Percentiles rank a stretch among this genome's conserved stretches.
These are phyloP conservation scores for Nothophoma quercina DNA, from an alignment of 2,329 filamentous ascomycete species.

Conservation along the genomic window DNA sequence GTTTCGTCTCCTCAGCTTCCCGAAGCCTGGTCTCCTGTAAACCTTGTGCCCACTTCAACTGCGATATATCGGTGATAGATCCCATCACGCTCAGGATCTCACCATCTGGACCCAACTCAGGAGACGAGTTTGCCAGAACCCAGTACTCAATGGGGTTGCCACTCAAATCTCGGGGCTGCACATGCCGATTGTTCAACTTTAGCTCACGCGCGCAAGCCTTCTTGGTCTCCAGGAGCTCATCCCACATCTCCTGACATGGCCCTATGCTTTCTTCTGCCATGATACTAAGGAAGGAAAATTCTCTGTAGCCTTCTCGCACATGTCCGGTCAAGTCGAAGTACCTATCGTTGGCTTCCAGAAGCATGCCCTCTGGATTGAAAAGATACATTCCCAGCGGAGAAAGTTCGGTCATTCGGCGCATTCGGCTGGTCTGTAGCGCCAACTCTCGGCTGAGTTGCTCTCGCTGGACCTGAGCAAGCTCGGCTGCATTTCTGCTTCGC, in stretches of 20 bases:
- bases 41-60: conserved; percentile 48
- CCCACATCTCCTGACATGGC: conserved; percentile 51
- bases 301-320: conserved; percentile 45
- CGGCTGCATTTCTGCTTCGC: conserved; percentile 34
- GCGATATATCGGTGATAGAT: conserved; percentile 43
- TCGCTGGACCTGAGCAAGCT: conserved; percentile 38
- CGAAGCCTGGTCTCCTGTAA: conserved; percentile 34
- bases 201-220: conserved; percentile 53
- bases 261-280: conserved; percentile 48
- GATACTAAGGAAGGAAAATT: conserved; percentile 54
- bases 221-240: conserved; percentile 44
- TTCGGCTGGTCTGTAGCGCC: conserved; percentile 41
- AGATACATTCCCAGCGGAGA: conserved; percentile 46
- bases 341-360: conserved; percentile 55
- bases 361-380: conserved; percentile 50
- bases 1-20: conserved; percentile 44
- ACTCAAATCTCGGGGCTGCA: conserved; percentile 43
- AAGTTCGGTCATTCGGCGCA: conserved; percentile 46
- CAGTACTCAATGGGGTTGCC: conserved; percentile 55
- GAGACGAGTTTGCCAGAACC: conserved; percentile 49
- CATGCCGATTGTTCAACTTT: conserved; percentile 49
- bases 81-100: conserved; percentile 41
- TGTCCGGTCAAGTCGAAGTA: conserved; percentile 60
- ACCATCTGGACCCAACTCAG: conserved; percentile 36
- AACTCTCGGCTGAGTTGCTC: conserved; percentile 39